Base-by-base conservation (phyloP, 2,329 filamentous ascomycete species). In the Cladosporium sp. region DNA sequence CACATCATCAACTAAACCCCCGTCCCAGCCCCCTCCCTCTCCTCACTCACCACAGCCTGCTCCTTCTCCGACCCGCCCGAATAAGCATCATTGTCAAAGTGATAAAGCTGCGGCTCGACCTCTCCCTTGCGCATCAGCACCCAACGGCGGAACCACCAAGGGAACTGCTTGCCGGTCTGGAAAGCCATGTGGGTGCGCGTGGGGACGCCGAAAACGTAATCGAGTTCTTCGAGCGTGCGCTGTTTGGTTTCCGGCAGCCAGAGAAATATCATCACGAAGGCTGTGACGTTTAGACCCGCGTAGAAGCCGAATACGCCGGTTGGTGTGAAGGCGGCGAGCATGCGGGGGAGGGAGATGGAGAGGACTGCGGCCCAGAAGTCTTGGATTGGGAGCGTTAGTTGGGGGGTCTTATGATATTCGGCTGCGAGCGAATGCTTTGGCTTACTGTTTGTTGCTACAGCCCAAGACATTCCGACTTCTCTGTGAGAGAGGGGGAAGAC, bases 381-480 rank as follows among this genome's bases (percentile, higher is more conserved):
- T 60, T 61, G 55, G 8, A 1, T 7, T 11, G 19, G 22, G 9
- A 9, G 22, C 5, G 1, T n/a, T 3, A 8, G 32, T 35, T 35
- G 15, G 32, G 5, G 30, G n/a, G n/a, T n/a, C n/a, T 18, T 7
- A 11, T 32, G 2, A 38, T 36, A 1, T 36, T 22, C 16, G 22
- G 30, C n/a, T n/a, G n/a, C n/a, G n/a, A n/a, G n/a, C n/a, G n/a
- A n/a, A n/a, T n/a, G 13, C 19, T 27, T 4, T 12, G 12, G 25
- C 48, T 43, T 16, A 50, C 48, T 50, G 54, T 81, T 84, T 0
- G 81, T 85, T 1, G 83, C 80, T 7, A 86, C 83, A 7, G 82
- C 79, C 67, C 78, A 86, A 0, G 77, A 78, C 84, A 88, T 87
- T 50, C 84, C 84, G 19, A 86, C 75, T 61, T 87, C 84, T 59